phyloP scores from a whole-genome alignment of 2,329 filamentous ascomycete genomes.

The Lasiodiplodia citricola region DNA sequence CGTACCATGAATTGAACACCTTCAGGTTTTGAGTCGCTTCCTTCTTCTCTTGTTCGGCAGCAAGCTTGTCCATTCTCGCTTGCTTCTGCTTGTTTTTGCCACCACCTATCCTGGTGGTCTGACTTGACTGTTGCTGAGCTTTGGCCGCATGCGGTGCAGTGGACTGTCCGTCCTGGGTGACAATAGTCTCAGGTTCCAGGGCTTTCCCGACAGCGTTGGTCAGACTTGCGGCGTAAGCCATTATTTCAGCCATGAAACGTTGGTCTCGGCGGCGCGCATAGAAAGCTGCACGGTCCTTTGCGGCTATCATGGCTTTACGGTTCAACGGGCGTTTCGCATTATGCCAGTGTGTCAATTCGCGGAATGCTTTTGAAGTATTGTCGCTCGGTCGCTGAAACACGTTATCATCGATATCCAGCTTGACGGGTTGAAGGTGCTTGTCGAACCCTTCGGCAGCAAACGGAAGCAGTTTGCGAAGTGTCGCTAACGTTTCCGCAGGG shows the following conservation, averaged over 20 bases:
- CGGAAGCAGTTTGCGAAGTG: constrained; percentile 44
- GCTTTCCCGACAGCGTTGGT: constrained; percentile 67
- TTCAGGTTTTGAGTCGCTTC: constrained; percentile 49
- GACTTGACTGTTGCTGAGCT: background rate
- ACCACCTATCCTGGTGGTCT: background rate
- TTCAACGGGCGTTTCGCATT: constrained; percentile 61
- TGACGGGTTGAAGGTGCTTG: constrained; percentile 52
- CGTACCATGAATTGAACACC: constrained; percentile 53
- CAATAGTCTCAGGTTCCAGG: constrained; percentile 68
- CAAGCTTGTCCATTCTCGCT: constrained; percentile 51
- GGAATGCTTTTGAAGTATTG: constrained; percentile 48
- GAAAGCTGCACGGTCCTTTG: constrained; percentile 42
- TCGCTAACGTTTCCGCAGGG: background rate
- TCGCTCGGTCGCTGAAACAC: constrained; percentile 37
- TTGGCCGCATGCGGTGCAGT: background rate
- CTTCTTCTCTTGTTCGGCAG: constrained; percentile 48
- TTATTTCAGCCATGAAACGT: constrained; percentile 70
- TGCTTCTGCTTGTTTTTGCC: constrained; percentile 42
- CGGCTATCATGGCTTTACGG: constrained; percentile 39
- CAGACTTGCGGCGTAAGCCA: constrained; percentile 71
- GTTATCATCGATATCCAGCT: constrained; percentile 44
- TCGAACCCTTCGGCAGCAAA: constrained; percentile 57
- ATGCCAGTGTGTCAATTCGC: constrained; percentile 66
- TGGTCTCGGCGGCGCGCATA: constrained; percentile 61
- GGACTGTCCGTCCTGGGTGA: constrained; percentile 46